Evolutionary conservation across 2,329 filamentous ascomycete genomes (phyloP).

Genomic region (Aspergillus sp.): DNA sequence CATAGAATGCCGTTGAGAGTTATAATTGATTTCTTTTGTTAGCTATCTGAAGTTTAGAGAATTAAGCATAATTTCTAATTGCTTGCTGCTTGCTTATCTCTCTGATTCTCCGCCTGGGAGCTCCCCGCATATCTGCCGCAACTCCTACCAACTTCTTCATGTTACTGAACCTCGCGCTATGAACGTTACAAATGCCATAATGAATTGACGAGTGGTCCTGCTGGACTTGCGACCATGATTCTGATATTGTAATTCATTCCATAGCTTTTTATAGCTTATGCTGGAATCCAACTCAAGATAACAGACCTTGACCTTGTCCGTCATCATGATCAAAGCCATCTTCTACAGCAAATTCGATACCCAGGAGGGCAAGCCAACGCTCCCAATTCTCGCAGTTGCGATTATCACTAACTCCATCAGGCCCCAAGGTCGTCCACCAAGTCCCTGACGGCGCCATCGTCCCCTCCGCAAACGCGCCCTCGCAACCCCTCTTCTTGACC

Average conservation of each 20-base stretch:
- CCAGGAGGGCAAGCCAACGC: slow-evolving; percentile 41
- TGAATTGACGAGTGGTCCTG: background rate
- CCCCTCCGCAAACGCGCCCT: slow-evolving; percentile 38
- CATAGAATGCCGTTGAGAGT: background rate
- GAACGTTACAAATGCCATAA: background rate
- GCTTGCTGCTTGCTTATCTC: background rate
- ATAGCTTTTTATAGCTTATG: background rate
- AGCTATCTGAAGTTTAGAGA: background rate
- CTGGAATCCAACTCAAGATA: background rate
- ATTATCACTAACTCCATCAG: slow-evolving; percentile 27
- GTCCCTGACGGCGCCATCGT: slow-evolving; percentile 56
- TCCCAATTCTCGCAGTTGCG: background rate
- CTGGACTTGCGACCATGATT: background rate
- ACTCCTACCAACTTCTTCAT: background rate
- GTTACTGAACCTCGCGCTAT: background rate
- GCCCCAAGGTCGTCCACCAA: slow-evolving; percentile 58
- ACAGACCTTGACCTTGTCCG: background rate
- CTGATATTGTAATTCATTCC: background rate
- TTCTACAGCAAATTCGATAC: slow-evolving; percentile 63
- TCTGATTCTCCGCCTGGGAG: background rate
- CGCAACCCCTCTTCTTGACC: slow-evolving; percentile 63
- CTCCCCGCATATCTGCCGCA: background rate
- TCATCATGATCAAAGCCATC: slow-evolving; percentile 55
- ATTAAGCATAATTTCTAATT: background rate
- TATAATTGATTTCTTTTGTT: background rate